These are phyloP conservation scores for Wickerhamomyces sydowiorum DNA, from an alignment of 805 yeast species.

Conservation along the genomic window DNA sequence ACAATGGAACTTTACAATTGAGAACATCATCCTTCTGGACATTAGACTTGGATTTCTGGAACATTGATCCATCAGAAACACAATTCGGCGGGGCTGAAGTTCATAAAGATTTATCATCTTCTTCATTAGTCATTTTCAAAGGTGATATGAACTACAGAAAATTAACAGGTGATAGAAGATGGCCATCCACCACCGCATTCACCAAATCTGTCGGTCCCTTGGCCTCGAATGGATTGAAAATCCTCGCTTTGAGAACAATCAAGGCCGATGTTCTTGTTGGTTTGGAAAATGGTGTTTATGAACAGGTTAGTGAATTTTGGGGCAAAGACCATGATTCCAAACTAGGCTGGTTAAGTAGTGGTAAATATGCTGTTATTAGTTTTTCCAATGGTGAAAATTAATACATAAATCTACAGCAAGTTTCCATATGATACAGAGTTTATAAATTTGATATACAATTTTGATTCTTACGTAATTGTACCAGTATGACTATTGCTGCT, in stretches of 20 bases:
- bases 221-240: slow-evolving; percentile 53
- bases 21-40: slow-evolving; percentile 85
- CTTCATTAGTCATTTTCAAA: slow-evolving; percentile 75
- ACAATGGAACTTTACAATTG: slow-evolving; percentile 42
- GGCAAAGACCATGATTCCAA: slow-evolving; percentile 55
- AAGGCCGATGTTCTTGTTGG: slow-evolving; percentile 96
- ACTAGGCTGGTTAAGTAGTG: slow-evolving; percentile 79
- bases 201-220: slow-evolving; percentile 61
- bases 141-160: slow-evolving; percentile 97
- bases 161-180: slow-evolving; percentile 81
- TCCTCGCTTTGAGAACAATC: slow-evolving; percentile 82
- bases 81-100: slow-evolving; percentile 55
- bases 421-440: neutral
- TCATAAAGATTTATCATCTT: slow-evolving; percentile 53
- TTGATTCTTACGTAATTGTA: neutral
- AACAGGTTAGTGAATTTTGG: slow-evolving; percentile 59
- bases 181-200: slow-evolving; percentile 84
- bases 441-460: neutral
- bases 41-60: slow-evolving; percentile 68
- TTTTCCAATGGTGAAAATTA: slow-evolving; percentile 36
- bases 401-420: neutral
- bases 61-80: slow-evolving; percentile 44
- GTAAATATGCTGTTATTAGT: slow-evolving; percentile 90
- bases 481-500: neutral
- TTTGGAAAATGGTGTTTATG: slow-evolving; percentile 65